Evolutionary conservation across 208 protist genomes (phyloP).

Genomic region (Crithidia expoeki): DNA sequence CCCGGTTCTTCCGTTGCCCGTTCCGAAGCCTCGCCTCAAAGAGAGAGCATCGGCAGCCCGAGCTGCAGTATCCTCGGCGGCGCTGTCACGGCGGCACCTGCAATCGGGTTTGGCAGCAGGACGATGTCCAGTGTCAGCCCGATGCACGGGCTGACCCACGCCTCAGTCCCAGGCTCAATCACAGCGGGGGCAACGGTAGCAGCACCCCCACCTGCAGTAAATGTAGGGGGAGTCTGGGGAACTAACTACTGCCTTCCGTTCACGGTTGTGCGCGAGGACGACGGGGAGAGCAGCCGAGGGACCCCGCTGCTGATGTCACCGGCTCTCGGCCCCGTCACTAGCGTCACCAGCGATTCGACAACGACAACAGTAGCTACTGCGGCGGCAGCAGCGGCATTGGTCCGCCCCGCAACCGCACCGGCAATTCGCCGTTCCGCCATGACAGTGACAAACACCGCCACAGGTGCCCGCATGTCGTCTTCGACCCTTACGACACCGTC

Average conservation of each 20-base stretch:
- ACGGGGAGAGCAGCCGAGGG: neutral
- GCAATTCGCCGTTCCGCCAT: slow-evolving; percentile 25
- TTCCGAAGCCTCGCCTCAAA: neutral
- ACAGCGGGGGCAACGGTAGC: neutral
- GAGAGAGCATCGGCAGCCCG: neutral
- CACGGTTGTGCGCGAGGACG: slow-evolving; percentile 16
- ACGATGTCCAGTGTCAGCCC: neutral
- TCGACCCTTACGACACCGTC: slow-evolving; percentile 17
- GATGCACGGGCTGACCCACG: neutral
- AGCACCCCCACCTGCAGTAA: too few relatives aligned
- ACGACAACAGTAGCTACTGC: neutral
- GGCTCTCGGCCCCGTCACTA: neutral
- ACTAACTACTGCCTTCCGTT: too few relatives aligned
- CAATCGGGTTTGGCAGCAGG: neutral
- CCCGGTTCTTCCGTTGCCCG: neutral
- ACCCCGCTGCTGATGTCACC: slow-evolving; percentile 5
- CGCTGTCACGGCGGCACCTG: neutral
- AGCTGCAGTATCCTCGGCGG: neutral
- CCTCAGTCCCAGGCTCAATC: neutral
- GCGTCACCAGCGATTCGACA: neutral
- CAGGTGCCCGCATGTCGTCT: slow-evolving; percentile 29
- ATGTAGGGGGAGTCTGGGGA: neutral
- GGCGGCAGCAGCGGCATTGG: neutral
- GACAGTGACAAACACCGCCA: slow-evolving; percentile 48
- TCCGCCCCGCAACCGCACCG: slow-evolving; percentile 1